Conservation (phyloP, 371 early-diverging fungal genomes). For the Mortierella sp. region DNA sequence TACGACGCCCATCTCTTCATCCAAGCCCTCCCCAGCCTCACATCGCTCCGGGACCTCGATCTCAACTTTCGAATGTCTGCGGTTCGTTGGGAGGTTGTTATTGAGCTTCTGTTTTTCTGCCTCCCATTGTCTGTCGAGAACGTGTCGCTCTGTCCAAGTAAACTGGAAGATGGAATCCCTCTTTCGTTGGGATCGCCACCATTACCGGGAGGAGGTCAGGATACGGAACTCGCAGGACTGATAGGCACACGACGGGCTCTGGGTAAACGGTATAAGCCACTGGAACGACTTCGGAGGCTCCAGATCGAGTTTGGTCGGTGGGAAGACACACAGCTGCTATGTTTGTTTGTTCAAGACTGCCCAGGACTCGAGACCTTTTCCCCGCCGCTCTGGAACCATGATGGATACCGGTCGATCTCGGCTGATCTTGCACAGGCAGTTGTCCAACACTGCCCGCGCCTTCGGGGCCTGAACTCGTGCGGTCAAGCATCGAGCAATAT, state of each 20-base stretch:
- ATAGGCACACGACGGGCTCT: not conserved
- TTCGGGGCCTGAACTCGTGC: not conserved
- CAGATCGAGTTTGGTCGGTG: conserved; percentile 4
- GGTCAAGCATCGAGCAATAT: not conserved
- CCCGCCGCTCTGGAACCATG: not conserved
- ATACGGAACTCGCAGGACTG: not conserved
- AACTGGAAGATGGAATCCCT: not conserved
- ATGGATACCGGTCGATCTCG: not conserved
- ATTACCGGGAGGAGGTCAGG: not conserved
- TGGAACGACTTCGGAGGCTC: not conserved
- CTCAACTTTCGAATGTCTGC: not conserved
- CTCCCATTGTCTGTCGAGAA: not conserved
- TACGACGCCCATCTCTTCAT: conserved; percentile 1
- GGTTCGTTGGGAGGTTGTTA: not conserved
- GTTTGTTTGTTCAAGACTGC: not conserved
- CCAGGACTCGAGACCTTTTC: not conserved
- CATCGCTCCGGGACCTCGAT: not conserved
- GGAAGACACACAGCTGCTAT: not conserved
- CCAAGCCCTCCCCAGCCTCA: not conserved
- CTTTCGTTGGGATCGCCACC: not conserved
- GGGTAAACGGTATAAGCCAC: not conserved
- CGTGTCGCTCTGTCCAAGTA: not conserved
- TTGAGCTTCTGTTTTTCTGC: not conserved
- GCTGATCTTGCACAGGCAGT: not conserved
- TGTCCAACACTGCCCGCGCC: not conserved